Evolutionary conservation across 495 filamentous ascomycete species (phyloP), one percentile per base, ranked within the genome.

Genomic region (Trichoderma orchidacearum): DNA sequence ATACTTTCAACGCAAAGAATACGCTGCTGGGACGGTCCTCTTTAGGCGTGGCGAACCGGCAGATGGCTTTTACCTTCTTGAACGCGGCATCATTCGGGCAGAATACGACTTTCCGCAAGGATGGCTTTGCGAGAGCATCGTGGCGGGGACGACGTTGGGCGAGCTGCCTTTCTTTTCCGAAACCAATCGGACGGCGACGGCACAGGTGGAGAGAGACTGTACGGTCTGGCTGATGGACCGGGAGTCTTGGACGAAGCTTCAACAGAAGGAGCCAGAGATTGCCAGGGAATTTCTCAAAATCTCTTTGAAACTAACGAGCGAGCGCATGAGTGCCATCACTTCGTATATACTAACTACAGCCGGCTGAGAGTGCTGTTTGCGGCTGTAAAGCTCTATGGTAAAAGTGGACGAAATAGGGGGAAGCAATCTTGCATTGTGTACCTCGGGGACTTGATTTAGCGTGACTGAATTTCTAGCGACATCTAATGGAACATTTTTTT

Each of bases 151-250:
- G 25, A 96, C 93, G 9, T 96, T 92, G 64, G 93, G 93, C 27
- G 93, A 98, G 70, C 70, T 97, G 54, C 93, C 93, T 0, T 98
- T 98, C 73, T 98, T 98, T 70, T 86, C 84, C 15, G 86, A 89
- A 63, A 96, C 90, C 0, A 78, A 81, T 28, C 79, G 93, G 34
- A 96, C 90, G 5, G 89, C 89, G 17, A 95, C 88, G 1, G 90
- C 95, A 25, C 75, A 82, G 55, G 85, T 86, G 0, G 91, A 96
- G 63, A 81, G 84, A 51, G 81, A 91, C 60, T 85, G 83, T 56
- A 82, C 92, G 13, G 82, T 85, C 13, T 98, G 93, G 93, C 70
- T 84, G 61, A 73, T 98, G 72, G 83, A 81, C 53, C 69, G 67
- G 54, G 75, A 80, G 60, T 74, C 75, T 30, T 98, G 90, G 89